Base-by-base conservation (phyloP, 768 basidiomycete genomes). In the Russula lepida region DNA sequence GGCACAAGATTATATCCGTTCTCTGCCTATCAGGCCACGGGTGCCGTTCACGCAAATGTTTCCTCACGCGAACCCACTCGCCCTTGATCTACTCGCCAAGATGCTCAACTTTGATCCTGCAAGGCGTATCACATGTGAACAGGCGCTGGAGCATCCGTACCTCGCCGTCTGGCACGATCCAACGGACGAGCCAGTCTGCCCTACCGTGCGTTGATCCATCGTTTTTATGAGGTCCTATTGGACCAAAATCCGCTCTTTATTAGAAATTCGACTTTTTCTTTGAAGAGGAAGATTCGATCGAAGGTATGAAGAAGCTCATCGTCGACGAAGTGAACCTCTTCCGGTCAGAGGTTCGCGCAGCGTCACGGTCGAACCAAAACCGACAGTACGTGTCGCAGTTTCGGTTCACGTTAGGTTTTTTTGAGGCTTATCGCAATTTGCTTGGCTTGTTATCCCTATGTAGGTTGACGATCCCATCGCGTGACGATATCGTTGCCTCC, bases 1-100 rank as follows among this genome's bases (percentile, higher is more conserved):
- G 92, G 93, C 93, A 0, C 94, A 95, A 78, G 93, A 97, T 69
- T 99, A 99, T 71, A 99, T 99, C 69, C 89, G 97, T 54, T 97
- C 94, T 27, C 80, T 99, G 30, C 97, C 97, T 25, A 98, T 95
- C 79, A 94, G 94, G 74, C 93, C 95, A 28, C 84, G 92, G 28
- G 90, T 98, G 25, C 87, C 90, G 0, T 98, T 98, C 76, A 81
- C 86, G 28, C 89, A 88, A 32, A 79, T 98, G 28, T 98, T 92
- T 79, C 97, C 97, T 1, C 83, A 86, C 52, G 97, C 95, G 13
- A 97, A 97, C 71, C 92, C 95, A 1, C 81, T 89, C 28, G 94
- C 95, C 1, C 89, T 98, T 67, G 97, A 98, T 71, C 81, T 99
- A 23, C 82, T 99, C 52, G 83, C 86, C 41, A 87, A 91, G 71